These are phyloP conservation scores for Aspergillus brunneoviolaceus DNA, from an alignment of 2,329 filamentous ascomycete species.

Conservation along the genomic window DNA sequence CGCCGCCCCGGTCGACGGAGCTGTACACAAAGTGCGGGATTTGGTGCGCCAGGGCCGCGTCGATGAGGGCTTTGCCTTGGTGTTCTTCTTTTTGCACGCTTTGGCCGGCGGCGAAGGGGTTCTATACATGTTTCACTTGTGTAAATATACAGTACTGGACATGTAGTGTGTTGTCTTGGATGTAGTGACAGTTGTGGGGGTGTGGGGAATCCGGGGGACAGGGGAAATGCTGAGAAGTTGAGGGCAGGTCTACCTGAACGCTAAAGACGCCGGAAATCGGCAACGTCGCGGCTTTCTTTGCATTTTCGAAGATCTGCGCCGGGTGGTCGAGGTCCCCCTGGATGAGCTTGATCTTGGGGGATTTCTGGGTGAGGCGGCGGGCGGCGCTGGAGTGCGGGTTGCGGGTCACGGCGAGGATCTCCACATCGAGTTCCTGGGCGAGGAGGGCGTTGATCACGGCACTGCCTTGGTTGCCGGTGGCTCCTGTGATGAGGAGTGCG, in stretches of 20 bases:
- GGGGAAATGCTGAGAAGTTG: background rate
- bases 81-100: slow-evolving; percentile 40
- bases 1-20: slow-evolving; percentile 63
- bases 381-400: slow-evolving; percentile 32
- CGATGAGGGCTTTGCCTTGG: slow-evolving; percentile 60
- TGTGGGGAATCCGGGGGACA: background rate
- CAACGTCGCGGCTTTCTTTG: slow-evolving; percentile 33
- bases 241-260: slow-evolving; percentile 50
- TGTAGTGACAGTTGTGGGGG: no score
- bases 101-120: slow-evolving; percentile 1
- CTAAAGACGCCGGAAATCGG: slow-evolving; percentile 62
- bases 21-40: slow-evolving; percentile 65
- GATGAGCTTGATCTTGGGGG: slow-evolving; percentile 54
- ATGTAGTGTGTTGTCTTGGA: no score
- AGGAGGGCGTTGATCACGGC: slow-evolving; percentile 13
- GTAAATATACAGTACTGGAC: no score
- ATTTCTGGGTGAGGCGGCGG: slow-evolving; percentile 48
- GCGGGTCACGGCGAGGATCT: slow-evolving; percentile 18
- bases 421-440: slow-evolving; percentile 11
- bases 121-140: background rate
- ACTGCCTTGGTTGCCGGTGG: slow-evolving; percentile 18
- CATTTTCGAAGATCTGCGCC: slow-evolving; percentile 51
- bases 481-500: slow-evolving; percentile 14
- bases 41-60: slow-evolving; percentile 55
- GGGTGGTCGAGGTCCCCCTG: slow-evolving; percentile 58